Conservation (phyloP, 768 basidiomycete species). For the Termitomyces eurrhizus region DNA sequence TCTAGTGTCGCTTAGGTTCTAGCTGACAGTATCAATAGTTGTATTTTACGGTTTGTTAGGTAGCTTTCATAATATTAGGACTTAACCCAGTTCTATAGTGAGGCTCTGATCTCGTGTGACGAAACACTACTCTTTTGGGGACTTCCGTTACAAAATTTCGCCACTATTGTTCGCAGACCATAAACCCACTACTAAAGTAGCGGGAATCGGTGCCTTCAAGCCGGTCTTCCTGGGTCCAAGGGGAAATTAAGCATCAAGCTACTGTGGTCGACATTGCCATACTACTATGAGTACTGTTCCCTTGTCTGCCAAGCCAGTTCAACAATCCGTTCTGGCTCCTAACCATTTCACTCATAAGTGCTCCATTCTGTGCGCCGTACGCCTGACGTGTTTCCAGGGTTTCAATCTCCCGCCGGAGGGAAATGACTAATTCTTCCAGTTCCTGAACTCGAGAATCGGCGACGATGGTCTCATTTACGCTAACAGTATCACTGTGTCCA, state of each 20-base stretch:
- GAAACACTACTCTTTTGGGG: too few species aligned
- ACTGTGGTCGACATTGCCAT: background rate
- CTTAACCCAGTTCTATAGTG: too few species aligned
- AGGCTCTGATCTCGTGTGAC: too few species aligned
- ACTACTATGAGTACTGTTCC: background rate
- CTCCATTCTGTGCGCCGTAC: too few species aligned
- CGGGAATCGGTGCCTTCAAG: too few species aligned
- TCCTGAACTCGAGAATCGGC: background rate
- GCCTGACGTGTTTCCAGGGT: background rate
- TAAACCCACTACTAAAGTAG: too few species aligned
- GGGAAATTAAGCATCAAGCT: background rate
- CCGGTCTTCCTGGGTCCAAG: background rate
- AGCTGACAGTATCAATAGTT: too few species aligned
- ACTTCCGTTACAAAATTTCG: too few species aligned
- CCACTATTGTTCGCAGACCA: too few species aligned
- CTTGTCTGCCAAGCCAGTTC: background rate
- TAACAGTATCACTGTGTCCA: background rate
- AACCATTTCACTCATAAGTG: background rate
- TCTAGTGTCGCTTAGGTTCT: too few species aligned
- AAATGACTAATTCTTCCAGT: background rate
- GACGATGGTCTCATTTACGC: background rate
- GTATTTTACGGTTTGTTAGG: too few species aligned
- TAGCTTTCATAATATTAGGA: too few species aligned
- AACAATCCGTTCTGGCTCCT: background rate
- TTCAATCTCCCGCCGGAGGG: background rate